Evolutionary conservation across 257 asterid species (phyloP).

Genomic region (Paraleonurus japonicus): DNA sequence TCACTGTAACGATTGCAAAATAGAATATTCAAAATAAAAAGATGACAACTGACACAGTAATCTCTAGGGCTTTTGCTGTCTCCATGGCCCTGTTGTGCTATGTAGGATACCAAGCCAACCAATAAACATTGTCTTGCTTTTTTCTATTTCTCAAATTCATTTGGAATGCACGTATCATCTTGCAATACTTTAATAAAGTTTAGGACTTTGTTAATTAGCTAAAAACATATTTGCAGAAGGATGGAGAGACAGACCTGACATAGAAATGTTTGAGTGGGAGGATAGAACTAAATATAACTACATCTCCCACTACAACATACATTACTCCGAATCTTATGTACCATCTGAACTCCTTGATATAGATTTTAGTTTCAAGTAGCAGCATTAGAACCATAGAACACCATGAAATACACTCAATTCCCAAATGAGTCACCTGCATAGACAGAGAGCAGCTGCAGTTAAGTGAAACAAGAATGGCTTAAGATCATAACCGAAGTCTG

Average conservation of each 20-base stretch:
- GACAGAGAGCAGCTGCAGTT: constrained; percentile 20
- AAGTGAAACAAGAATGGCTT: background rate
- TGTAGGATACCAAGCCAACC: background rate
- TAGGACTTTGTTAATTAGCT: constrained; percentile 2
- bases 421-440: constrained; percentile 67
- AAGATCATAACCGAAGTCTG: background rate
- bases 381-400: constrained; percentile 62
- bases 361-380: constrained; percentile 60
- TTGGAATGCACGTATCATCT: background rate
- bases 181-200: background rate
- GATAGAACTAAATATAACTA: constrained; percentile 56
- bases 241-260: constrained; percentile 43
- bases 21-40: background rate
- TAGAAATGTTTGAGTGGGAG: constrained; percentile 52
- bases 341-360: constrained; percentile 81
- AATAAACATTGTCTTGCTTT: background rate
- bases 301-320: constrained; percentile 70
- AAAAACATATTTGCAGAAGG: constrained; percentile 8
- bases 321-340: constrained; percentile 68
- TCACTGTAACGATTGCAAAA: background rate
- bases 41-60: background rate
- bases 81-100: background rate
- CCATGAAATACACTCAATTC: constrained; percentile 65
- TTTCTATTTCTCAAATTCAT: background rate
- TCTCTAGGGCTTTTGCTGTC: background rate